These are phyloP conservation scores for Diddensiella santjacobensis DNA, from an alignment of 805 yeast species.

Conservation along the genomic window DNA sequence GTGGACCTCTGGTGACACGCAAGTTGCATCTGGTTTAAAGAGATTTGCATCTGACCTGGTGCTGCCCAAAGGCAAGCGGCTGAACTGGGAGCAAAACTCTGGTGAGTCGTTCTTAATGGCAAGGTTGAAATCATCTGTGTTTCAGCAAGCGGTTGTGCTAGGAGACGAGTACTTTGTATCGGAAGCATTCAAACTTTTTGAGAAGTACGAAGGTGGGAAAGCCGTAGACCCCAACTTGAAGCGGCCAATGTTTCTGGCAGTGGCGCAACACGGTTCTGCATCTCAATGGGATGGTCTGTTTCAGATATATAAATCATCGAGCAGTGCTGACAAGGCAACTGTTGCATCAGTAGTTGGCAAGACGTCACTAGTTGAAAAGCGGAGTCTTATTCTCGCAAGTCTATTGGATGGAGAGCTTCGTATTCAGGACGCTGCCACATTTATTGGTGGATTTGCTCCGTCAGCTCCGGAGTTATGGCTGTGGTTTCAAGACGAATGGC, in stretches of 20 bases:
- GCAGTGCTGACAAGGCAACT: conserved; percentile 60
- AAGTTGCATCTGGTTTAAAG: conserved; percentile 40
- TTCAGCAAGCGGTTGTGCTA: conserved; percentile 32
- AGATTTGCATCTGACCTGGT: conserved; percentile 51
- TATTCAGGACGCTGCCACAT: conserved; percentile 68
- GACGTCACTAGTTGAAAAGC: conserved; percentile 49
- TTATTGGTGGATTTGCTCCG: conserved; percentile 70
- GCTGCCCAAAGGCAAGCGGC: conserved; percentile 45
- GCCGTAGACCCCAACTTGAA: conserved; percentile 76
- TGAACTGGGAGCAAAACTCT: conserved; percentile 63
- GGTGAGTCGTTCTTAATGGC: conserved; percentile 50
- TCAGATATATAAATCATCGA: conserved; percentile 57
- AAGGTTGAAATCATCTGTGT: conserved; percentile 61
- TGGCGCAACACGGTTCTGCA: conserved; percentile 59
- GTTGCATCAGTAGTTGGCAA: conserved; percentile 69
- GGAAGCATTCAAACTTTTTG: conserved; percentile 43
- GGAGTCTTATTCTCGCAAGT: conserved; percentile 52
- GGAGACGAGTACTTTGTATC: conserved; percentile 34
- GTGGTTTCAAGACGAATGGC: conserved; percentile 75
- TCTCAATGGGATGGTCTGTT: conserved; percentile 60
- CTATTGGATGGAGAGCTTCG: conserved; percentile 58
- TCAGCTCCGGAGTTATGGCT: conserved; percentile 67
- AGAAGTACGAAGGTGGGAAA: conserved; percentile 56
- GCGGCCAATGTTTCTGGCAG: conserved; percentile 58
- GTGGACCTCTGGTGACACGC: conserved; percentile 46